Evolutionary conservation across 2,329 filamentous ascomycete species (phyloP).

Genomic region (Cladosporium cucumerinum): DNA sequence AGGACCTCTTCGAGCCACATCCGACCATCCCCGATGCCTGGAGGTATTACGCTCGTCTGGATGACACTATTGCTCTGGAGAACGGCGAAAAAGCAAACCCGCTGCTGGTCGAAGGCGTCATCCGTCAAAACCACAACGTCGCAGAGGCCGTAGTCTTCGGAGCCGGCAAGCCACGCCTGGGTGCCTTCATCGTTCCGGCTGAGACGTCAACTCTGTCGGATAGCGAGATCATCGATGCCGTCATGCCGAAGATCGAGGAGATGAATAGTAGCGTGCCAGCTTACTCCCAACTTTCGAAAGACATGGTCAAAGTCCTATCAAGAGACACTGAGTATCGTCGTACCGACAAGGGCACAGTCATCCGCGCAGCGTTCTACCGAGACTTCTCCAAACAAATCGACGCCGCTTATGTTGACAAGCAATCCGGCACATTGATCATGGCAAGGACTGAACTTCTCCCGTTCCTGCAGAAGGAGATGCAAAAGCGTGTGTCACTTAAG

Average conservation of each 20-base stretch:
- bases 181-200: conserved; percentile 52
- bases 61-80: conserved; percentile 32
- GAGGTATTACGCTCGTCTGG: conserved; percentile 30
- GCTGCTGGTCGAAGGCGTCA: conserved; percentile 22
- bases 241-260: conserved; percentile 49
- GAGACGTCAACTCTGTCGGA: conserved; percentile 38
- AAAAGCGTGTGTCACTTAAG: conserved; percentile 24
- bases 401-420: conserved; percentile 37
- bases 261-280: conserved; percentile 49
- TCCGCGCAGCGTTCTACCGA: conserved; percentile 48
- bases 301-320: conserved; percentile 50
- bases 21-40: conserved; percentile 29
- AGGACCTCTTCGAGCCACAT: conserved; percentile 32
- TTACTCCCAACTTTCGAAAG: conserved; percentile 50
- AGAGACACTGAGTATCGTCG: conserved; percentile 43
- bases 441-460: conserved; percentile 23
- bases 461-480: conserved; percentile 19
- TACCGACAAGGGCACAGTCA: conserved; percentile 56
- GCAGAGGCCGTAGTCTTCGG: conserved; percentile 57
- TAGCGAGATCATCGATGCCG: conserved; percentile 44
- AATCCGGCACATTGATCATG: conserved; percentile 23
- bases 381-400: conserved; percentile 47
- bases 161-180: conserved; percentile 49
- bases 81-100: conserved; percentile 35
- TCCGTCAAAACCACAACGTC: conserved; percentile 45